Conservation (phyloP, 306 rosid species). For the Lagenaria siceraria region DNA sequence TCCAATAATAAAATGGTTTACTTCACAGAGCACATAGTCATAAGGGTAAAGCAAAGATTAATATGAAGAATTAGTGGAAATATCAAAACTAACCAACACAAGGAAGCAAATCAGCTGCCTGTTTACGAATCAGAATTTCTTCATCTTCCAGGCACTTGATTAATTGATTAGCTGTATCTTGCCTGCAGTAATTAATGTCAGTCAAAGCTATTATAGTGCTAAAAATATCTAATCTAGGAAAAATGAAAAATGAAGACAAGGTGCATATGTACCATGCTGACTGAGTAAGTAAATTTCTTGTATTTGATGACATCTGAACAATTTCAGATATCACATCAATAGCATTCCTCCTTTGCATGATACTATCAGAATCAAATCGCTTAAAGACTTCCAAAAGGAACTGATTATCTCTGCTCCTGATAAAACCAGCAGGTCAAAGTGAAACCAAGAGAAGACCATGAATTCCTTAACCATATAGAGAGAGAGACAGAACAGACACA, state of each 20-base stretch:
- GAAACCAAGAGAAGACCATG: conserved; percentile 4
- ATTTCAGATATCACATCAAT: conserved; percentile 69
- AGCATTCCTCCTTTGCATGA: conserved; percentile 70
- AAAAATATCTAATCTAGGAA: not conserved
- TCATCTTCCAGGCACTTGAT: conserved; percentile 68
- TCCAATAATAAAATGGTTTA: not conserved
- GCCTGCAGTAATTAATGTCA: conserved; percentile 33
- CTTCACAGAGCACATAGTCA: not conserved
- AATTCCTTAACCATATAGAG: conserved; percentile 5
- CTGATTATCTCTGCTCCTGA: conserved; percentile 50
- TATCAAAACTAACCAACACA: conserved; percentile 41
- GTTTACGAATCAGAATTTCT: conserved; percentile 48
- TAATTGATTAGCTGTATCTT: conserved; percentile 45
- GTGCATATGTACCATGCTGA: conserved; percentile 40
- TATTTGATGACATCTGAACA: conserved; percentile 32
- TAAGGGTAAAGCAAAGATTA: not conserved
- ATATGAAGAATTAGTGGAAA: not conserved
- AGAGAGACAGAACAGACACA: conserved; percentile 7
- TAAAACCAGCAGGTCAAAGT: conserved; percentile 17
- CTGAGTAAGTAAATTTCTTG: conserved; percentile 24
- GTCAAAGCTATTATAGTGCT: not conserved
- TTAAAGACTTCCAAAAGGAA: conserved; percentile 61
- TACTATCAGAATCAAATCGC: conserved; percentile 46
- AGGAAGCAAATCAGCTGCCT: conserved; percentile 58
- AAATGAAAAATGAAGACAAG: not conserved